Evolutionary conservation across 768 basidiomycete genomes (phyloP).

Genomic region (Clathrus columnatus): DNA sequence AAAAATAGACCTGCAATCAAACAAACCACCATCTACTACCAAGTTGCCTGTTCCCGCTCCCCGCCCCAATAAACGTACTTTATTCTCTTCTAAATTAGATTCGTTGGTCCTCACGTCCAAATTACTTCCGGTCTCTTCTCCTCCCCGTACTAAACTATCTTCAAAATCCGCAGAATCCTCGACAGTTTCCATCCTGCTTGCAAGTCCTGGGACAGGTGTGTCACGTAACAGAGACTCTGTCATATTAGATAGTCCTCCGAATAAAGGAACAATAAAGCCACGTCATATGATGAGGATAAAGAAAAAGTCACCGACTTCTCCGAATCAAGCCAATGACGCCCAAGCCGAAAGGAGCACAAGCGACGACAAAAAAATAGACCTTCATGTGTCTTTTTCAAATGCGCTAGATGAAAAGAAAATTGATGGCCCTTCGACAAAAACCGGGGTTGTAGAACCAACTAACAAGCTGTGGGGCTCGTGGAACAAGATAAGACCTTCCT

Average conservation of each 20-base stretch:
- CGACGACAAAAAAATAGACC: not conserved
- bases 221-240: not conserved
- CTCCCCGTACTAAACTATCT: conserved; percentile 5
- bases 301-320: not conserved
- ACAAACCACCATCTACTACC: not conserved
- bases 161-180: not conserved
- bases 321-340: not conserved
- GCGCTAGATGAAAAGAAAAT: not conserved
- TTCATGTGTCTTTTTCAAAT: conserved; percentile 7
- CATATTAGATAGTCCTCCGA: conserved; percentile 4
- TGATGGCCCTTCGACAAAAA: not conserved
- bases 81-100: conserved; percentile 8
- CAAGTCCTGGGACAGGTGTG: not conserved
- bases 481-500: not conserved
- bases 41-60: not conserved
- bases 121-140: conserved; percentile 4
- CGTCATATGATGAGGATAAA: not conserved
- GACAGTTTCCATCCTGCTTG: not conserved
- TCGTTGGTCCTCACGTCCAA: conserved; percentile 7
- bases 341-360: not conserved
- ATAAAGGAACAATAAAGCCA: not conserved
- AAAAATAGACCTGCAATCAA: not conserved
- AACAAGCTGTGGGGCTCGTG: conserved; percentile 6
- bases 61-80: not conserved
- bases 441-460: not conserved